Evolutionary conservation across 1,284 basidiomycete species (phyloP).

Genomic region (Omphalotus olearius): DNA sequence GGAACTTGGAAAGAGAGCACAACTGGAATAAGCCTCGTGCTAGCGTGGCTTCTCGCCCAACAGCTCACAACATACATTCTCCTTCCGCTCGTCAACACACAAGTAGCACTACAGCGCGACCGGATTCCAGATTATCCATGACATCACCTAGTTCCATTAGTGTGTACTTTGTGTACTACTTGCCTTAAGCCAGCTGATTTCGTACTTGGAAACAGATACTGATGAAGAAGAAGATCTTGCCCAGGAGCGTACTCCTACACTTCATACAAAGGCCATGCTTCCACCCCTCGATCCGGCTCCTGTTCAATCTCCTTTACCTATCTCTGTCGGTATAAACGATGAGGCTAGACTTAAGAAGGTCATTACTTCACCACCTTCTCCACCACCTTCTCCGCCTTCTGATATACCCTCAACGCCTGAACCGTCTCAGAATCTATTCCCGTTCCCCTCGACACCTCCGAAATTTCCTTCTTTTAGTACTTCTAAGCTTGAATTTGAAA

Average conservation of each 20-base stretch:
- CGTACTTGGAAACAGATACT: constrained; percentile 16
- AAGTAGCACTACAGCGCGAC: constrained; percentile 29
- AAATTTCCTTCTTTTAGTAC: constrained; percentile 35
- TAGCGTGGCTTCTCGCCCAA: constrained; percentile 12
- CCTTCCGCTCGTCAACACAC: constrained; percentile 24
- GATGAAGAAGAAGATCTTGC: constrained; percentile 25
- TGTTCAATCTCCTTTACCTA: not conserved
- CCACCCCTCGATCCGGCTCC: constrained; percentile 16
- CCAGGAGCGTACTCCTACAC: constrained; percentile 35
- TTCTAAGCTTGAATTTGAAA: constrained; percentile 47
- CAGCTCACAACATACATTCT: constrained; percentile 23
- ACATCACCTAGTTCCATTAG: constrained; percentile 18
- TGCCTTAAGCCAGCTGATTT: not conserved
- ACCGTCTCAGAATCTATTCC: constrained; percentile 19
- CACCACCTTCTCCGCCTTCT: constrained; percentile 26
- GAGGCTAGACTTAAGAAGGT: constrained; percentile 18
- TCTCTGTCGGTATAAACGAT: constrained; percentile 15
- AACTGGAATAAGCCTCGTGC: constrained; percentile 51
- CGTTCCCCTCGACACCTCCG: constrained; percentile 46
- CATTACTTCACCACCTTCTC: constrained; percentile 20
- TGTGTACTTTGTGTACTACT: not conserved
- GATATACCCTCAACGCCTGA: constrained; percentile 17
- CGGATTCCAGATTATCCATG: constrained; percentile 29
- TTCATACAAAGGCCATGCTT: constrained; percentile 27
- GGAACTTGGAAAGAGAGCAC: constrained; percentile 41